Conservation (phyloP, 768 basidiomycete species). For the Leccinum sublutescens region DNA sequence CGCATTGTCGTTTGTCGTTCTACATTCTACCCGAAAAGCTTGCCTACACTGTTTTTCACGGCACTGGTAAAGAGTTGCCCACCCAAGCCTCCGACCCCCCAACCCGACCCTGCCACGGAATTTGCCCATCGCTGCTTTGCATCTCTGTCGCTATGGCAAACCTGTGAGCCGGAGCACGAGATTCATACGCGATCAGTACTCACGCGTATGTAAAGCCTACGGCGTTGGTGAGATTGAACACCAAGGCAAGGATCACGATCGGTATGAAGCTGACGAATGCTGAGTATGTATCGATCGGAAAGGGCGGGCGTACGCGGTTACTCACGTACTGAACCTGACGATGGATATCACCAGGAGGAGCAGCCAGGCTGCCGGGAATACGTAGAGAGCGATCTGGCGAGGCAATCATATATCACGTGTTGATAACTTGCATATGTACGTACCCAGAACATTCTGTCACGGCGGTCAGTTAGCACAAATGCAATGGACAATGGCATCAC, state of each 20-base stretch:
- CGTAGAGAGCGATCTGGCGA: constrained; percentile 78
- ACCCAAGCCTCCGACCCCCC: constrained; percentile 81
- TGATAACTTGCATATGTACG: constrained; percentile 23
- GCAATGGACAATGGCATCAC: constrained; percentile 24
- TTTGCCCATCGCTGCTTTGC: constrained; percentile 92
- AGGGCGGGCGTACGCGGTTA: constrained; percentile 16
- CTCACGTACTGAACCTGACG: constrained; percentile 85
- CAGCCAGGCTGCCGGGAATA: constrained; percentile 86
- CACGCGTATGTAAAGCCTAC: constrained; percentile 96
- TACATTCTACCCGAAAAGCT: constrained; percentile 56
- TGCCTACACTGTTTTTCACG: constrained; percentile 77
- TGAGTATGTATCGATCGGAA: constrained; percentile 10
- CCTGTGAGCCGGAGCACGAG: constrained; percentile 11
- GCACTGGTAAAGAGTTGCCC: constrained; percentile 81
- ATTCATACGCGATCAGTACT: constrained; percentile 29
- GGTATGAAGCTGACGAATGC: constrained; percentile 73
- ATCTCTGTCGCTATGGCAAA: constrained; percentile 69
- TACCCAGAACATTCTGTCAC: constrained; percentile 89
- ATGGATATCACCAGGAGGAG: constrained; percentile 85
- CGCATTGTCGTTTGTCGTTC: constrained; percentile 14
- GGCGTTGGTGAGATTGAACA: constrained; percentile 96
- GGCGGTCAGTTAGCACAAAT: constrained; percentile 1
- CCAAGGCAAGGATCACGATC: constrained; percentile 88
- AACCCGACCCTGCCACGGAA: constrained; percentile 62
- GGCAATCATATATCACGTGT: constrained; percentile 8